These are phyloP conservation scores for Albugo laibachii DNA, from an alignment of 352 stramenopile genomes.

Conservation along the genomic window DNA sequence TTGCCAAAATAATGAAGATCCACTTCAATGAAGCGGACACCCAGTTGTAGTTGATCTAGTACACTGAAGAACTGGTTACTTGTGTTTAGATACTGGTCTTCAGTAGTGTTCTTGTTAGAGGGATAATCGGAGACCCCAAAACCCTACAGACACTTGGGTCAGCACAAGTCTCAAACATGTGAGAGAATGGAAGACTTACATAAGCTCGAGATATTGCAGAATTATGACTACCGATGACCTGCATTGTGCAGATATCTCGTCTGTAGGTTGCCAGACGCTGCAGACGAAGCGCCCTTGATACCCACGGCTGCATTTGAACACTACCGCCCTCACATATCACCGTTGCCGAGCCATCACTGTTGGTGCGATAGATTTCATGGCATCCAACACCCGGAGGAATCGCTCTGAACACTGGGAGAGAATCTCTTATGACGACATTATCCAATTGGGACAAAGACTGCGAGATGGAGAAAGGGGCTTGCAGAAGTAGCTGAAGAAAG, in stretches of 20 bases:
- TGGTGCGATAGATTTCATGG: no score
- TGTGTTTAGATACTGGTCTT: no score
- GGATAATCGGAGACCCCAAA: neutral
- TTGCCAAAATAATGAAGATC: constrained; percentile 64
- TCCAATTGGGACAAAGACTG: no score
- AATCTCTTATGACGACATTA: no score
- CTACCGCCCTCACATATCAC: constrained; percentile 37
- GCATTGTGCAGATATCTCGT: constrained; percentile 43
- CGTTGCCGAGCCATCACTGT: constrained; percentile 37
- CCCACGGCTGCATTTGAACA: constrained; percentile 31
- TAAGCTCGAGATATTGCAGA: constrained; percentile 40
- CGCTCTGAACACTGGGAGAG: no score
- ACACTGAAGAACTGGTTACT: constrained; percentile 50
- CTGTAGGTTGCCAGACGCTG: constrained; percentile 56
- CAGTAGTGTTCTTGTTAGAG: no score
- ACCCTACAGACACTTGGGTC: constrained; percentile 53
- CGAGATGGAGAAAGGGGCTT: no score
- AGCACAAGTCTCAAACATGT: constrained; percentile 28
- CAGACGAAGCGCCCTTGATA: constrained; percentile 27
- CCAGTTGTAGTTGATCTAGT: constrained; percentile 59
- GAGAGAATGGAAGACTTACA: constrained; percentile 55
- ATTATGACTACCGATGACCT: constrained; percentile 56
- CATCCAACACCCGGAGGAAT: constrained; percentile 27
- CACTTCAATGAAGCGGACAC: constrained; percentile 54
- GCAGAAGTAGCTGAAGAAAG: no score